phyloP scores from a whole-genome alignment of 768 basidiomycete species.

The Nidularia pulvinata region DNA sequence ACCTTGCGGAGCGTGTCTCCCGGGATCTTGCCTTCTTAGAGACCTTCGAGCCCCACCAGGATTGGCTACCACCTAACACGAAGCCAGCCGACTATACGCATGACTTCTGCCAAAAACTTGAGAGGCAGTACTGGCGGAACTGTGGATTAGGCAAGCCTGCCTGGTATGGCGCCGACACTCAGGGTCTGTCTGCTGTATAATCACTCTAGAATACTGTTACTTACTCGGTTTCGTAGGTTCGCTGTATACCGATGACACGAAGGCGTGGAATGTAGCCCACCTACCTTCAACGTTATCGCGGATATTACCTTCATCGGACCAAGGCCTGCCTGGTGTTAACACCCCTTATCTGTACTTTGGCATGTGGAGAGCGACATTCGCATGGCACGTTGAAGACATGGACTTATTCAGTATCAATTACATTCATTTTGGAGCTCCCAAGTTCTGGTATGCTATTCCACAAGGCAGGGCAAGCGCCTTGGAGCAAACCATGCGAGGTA shows the following conservation, averaged over 20 bases:
- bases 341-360: constrained; percentile 98
- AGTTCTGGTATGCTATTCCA: constrained; percentile 96
- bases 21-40: constrained; percentile 60
- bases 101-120: constrained; percentile 86
- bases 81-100: constrained; percentile 77
- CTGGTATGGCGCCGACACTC: constrained; percentile 98
- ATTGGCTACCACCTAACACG: constrained; percentile 84
- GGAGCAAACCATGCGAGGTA: constrained; percentile 91
- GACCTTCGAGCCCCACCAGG: constrained; percentile 66
- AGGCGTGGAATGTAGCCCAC: constrained; percentile 91
- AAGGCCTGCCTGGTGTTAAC: constrained; percentile 92
- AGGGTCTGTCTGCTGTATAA: constrained; percentile 51
- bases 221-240: constrained; percentile 42
- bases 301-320: constrained; percentile 63
- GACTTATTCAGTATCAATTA: constrained; percentile 99
- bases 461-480: constrained; percentile 80
- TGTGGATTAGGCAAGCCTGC: constrained; percentile 87
- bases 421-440: constrained; percentile 97
- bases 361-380: constrained; percentile 99
- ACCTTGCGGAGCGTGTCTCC: constrained; percentile 43
- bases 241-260: constrained; percentile 74
- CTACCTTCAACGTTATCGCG: constrained; percentile 87
- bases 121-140: constrained; percentile 91
- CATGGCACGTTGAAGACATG: constrained; percentile 99
- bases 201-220: not conserved